phyloP scores from a whole-genome alignment of 179 eudicot genomes.

The Drosera spatulata region DNA sequence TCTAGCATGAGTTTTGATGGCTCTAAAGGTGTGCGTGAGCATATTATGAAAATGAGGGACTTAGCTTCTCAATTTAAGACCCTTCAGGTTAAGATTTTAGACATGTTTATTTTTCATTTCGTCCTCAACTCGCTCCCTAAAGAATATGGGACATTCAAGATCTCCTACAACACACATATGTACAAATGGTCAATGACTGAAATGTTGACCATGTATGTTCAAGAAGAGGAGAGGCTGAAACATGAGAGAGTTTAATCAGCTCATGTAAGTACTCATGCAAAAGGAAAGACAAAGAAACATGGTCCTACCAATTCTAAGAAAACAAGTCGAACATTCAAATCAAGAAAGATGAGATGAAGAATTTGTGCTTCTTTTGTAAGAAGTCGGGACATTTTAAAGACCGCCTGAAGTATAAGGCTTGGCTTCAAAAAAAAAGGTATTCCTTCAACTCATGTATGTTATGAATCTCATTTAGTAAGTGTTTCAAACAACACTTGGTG shows the following conservation, averaged over 20 bases:
- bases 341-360: no score
- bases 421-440: no score
- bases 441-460: no score
- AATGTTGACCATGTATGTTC: constrained; percentile 9
- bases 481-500: no score
- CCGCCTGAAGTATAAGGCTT: no score
- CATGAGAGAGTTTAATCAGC: not conserved
- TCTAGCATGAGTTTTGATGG: not conserved
- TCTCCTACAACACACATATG: not conserved
- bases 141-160: not conserved
- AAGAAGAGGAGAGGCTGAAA: constrained; percentile 7
- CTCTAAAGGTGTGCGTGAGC: constrained; percentile 7
- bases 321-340: no score
- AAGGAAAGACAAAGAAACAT: no score
- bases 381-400: no score
- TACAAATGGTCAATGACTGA: constrained; percentile 9
- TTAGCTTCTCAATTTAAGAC: not conserved
- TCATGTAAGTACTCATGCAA: no score
- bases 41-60: constrained; percentile 11
- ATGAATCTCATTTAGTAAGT: no score
- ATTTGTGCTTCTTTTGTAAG: no score
- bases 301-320: no score
- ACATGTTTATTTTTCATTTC: constrained; percentile 3
- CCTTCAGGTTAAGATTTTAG: constrained; percentile 3
- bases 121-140: constrained; percentile 4